Evolutionary conservation across 2,329 filamentous ascomycete species (phyloP).

Genomic region (Botrytis deweyae): DNA sequence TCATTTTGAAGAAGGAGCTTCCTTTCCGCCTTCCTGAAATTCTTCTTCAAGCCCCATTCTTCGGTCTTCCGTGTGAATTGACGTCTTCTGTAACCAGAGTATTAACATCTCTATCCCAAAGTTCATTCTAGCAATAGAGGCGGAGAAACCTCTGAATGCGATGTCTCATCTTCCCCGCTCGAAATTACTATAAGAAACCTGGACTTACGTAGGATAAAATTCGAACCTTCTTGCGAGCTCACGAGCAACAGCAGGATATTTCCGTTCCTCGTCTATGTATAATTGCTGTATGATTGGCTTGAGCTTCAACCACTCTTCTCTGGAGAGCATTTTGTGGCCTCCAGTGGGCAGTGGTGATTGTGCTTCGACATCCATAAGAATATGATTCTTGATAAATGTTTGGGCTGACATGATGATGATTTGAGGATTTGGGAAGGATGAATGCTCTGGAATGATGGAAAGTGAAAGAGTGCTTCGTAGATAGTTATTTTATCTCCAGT

Average conservation of each 20-base stretch:
- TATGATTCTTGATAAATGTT: neutral
- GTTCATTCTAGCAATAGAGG: neutral
- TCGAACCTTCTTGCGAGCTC: neutral
- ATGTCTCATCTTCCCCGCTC: neutral
- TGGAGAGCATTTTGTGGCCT: neutral
- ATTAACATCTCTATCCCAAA: neutral
- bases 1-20: neutral
- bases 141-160: neutral
- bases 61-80: slow-evolving; percentile 14
- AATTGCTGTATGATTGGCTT: slow-evolving; percentile 10
- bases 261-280: slow-evolving; percentile 1
- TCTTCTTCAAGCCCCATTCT: slow-evolving; percentile 17
- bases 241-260: neutral
- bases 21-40: slow-evolving; percentile 3
- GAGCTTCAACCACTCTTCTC: slow-evolving; percentile 4
- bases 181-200: too few relatives aligned
- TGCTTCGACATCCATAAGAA: neutral
- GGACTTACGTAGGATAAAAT: neutral
- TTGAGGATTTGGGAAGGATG: neutral
- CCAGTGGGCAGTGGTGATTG: too few relatives aligned
- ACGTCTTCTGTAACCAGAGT: neutral
- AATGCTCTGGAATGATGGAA: neutral
- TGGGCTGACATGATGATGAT: neutral
- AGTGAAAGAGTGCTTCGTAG: neutral
- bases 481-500: neutral